Percentiles rank a stretch among this genome's conserved stretches.
These are phyloP conservation scores for Fusarium papillatum DNA, from an alignment of 2,329 filamentous ascomycete genomes.

Conservation along the genomic window DNA sequence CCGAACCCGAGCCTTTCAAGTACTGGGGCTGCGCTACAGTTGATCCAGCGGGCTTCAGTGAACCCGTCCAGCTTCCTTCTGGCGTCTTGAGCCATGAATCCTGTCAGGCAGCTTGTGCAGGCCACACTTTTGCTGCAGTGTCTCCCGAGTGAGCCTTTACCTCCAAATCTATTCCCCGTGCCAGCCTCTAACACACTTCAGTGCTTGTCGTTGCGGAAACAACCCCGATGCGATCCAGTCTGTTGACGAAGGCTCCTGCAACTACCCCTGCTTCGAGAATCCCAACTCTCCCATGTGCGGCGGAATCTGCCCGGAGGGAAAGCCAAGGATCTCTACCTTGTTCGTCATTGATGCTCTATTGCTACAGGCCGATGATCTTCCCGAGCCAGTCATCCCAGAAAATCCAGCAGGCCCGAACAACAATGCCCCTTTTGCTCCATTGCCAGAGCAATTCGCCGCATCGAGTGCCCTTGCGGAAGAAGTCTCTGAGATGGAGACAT, in stretches of 20 bases:
- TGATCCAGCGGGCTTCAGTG: slow-evolving; percentile 31
- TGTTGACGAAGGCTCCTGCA: slow-evolving; percentile 47
- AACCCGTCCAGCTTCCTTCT: slow-evolving; percentile 21
- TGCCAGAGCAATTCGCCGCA: slow-evolving; percentile 11
- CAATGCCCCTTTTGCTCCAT: neutral
- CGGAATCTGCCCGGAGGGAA: slow-evolving; percentile 45
- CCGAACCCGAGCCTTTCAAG: slow-evolving; percentile 23
- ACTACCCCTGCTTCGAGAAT: slow-evolving; percentile 47
- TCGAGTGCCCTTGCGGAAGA: slow-evolving; percentile 13
- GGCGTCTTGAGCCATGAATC: slow-evolving; percentile 34
- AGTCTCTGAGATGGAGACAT: neutral
- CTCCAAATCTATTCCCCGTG: rapidly evolving
- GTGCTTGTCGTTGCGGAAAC: slow-evolving; percentile 53
- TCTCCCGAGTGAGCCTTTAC: slow-evolving; percentile 47
- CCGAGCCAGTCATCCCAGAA: slow-evolving; percentile 16
- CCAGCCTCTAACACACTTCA: slow-evolving; percentile 30
- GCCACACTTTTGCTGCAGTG: slow-evolving; percentile 37
- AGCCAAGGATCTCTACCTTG: slow-evolving; percentile 48
- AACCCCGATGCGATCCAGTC: slow-evolving; percentile 45
- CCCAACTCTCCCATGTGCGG: slow-evolving; percentile 49
- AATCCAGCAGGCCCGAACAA: slow-evolving; percentile 5
- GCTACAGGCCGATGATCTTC: slow-evolving; percentile 13
- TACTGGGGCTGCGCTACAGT: slow-evolving; percentile 43
- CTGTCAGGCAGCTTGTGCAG: slow-evolving; percentile 35
- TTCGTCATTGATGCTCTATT: slow-evolving; percentile 43